Evolutionary conservation across 495 filamentous ascomycete genomes (phyloP).

Genomic region (Aspergillus wentii): DNA sequence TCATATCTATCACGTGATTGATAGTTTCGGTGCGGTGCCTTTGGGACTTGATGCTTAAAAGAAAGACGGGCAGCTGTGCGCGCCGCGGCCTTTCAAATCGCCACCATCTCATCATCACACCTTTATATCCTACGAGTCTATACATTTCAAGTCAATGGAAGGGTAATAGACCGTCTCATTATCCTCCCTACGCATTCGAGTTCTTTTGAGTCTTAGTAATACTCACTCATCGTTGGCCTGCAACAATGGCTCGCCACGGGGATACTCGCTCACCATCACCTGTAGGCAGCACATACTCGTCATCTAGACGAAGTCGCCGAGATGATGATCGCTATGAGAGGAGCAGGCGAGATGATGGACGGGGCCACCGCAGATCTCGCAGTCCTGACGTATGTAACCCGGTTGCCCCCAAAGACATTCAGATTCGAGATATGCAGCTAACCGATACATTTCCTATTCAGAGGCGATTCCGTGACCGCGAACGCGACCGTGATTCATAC

Average conservation of each 20-base stretch:
- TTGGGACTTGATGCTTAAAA: constrained; percentile 5
- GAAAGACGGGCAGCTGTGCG: neutral
- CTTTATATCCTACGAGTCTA: neutral
- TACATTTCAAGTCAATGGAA: constrained; percentile 10
- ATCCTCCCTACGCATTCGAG: constrained; percentile 17
- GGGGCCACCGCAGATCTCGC: constrained; percentile 60
- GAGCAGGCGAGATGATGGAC: constrained; percentile 58
- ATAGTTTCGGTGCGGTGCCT: constrained; percentile 2
- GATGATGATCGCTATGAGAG: constrained; percentile 72
- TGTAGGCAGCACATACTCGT: constrained; percentile 82
- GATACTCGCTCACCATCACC: constrained; percentile 94
- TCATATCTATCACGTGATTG: constrained; percentile 12
- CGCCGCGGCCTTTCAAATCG: neutral
- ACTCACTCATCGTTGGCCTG: constrained; percentile 59
- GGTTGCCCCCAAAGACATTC: neutral
- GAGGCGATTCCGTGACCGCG: constrained; percentile 57
- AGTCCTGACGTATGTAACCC: constrained; percentile 62
- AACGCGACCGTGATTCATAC: constrained; percentile 53
- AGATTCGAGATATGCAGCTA: constrained; percentile 15
- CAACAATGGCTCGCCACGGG: constrained; percentile 84
- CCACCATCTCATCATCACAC: neutral
- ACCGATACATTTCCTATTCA: constrained; percentile 25
- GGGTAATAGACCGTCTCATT: constrained; percentile 15
- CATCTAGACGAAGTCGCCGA: constrained; percentile 65
- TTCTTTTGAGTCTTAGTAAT: constrained; percentile 51